These are phyloP conservation scores for Daphne laureola DNA, from an alignment of 441 rosid genomes.

Conservation along the genomic window DNA sequence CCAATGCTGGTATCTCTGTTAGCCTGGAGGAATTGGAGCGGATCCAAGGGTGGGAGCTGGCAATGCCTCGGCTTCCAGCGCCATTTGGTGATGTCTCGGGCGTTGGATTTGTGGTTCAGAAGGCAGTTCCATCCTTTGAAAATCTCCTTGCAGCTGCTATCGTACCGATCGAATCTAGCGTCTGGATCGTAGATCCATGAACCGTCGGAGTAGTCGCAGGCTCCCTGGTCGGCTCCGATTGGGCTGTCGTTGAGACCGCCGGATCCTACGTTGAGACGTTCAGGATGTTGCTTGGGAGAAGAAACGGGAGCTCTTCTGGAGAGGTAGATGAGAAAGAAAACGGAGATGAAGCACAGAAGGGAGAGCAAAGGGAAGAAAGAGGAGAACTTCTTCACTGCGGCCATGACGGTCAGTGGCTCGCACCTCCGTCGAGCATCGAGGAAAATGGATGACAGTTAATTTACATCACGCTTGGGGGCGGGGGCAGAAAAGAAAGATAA, in stretches of 20 bases:
- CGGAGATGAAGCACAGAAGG: constrained; percentile 57
- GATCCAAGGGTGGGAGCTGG: constrained; percentile 57
- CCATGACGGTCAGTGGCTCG: constrained; percentile 15
- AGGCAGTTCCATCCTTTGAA: constrained; percentile 94
- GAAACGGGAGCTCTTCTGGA: constrained; percentile 36
- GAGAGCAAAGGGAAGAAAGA: constrained; percentile 55
- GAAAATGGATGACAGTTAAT: too few species aligned
- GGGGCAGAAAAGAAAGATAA: too few species aligned
- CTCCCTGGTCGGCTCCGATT: constrained; percentile 4
- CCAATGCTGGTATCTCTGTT: constrained; percentile 67
- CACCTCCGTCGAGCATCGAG: too few species aligned
- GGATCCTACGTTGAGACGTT: background rate
- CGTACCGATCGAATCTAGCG: constrained; percentile 32
- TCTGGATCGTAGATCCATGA: constrained; percentile 69
- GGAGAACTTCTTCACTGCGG: constrained; percentile 35
- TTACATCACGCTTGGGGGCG: too few species aligned
- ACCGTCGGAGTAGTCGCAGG: constrained; percentile 68
- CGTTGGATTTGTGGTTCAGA: constrained; percentile 60
- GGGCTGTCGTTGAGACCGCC: background rate
- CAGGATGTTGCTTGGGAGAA: constrained; percentile 15
- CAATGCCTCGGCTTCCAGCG: constrained; percentile 74
- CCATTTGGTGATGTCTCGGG: constrained; percentile 49
- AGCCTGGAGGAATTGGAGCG: constrained; percentile 40
- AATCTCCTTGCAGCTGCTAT: constrained; percentile 71
- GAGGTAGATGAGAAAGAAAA: constrained; percentile 53